Evolutionary conservation across 768 basidiomycete species (phyloP).

Genomic region (Xanthoconium stramineum): DNA sequence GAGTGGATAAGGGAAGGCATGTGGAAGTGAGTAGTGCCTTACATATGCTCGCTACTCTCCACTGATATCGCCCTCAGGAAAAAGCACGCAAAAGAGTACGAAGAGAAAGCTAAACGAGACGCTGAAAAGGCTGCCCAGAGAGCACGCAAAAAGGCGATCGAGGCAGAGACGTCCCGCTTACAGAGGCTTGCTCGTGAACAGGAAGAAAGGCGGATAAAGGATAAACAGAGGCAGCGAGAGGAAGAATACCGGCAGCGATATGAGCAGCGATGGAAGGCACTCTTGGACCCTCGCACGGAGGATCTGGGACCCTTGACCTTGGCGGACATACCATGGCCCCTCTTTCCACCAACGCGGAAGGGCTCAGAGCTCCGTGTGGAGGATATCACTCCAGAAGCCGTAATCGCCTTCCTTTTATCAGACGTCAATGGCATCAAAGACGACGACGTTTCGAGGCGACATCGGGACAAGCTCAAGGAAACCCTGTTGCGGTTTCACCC

Average conservation of each 20-base stretch:
- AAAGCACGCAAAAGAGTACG: slow-evolving; percentile 65
- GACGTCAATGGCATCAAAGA: slow-evolving; percentile 2
- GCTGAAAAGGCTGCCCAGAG: slow-evolving; percentile 50
- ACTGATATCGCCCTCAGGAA: slow-evolving; percentile 40
- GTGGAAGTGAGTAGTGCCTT: slow-evolving; percentile 58
- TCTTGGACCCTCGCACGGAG: slow-evolving; percentile 35
- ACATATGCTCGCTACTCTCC: neutral
- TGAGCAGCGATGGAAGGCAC: slow-evolving; percentile 53
- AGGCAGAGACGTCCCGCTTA: slow-evolving; percentile 49
- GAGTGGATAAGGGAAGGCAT: slow-evolving; percentile 86
- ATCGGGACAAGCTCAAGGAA: slow-evolving; percentile 63
- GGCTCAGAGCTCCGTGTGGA: slow-evolving; percentile 34
- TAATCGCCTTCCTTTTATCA: slow-evolving; percentile 57
- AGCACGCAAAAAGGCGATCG: slow-evolving; percentile 52
- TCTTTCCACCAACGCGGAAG: slow-evolving; percentile 34
- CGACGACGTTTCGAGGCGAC: slow-evolving; percentile 39
- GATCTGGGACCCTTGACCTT: slow-evolving; percentile 40
- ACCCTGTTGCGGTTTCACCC: slow-evolving; percentile 74
- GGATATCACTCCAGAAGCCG: slow-evolving; percentile 52
- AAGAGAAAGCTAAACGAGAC: slow-evolving; percentile 55
- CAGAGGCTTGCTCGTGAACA: slow-evolving; percentile 53
- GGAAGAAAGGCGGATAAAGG: slow-evolving; percentile 45
- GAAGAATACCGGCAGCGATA: slow-evolving; percentile 52
- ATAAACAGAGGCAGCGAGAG: slow-evolving; percentile 42
- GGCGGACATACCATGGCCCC: slow-evolving; percentile 72